A percentile compares a stretch with the other conserved stretches of the same genome.
Conservation (phyloP, 1,284 basidiomycete genomes). For the Pseudozyma sp. region DNA sequence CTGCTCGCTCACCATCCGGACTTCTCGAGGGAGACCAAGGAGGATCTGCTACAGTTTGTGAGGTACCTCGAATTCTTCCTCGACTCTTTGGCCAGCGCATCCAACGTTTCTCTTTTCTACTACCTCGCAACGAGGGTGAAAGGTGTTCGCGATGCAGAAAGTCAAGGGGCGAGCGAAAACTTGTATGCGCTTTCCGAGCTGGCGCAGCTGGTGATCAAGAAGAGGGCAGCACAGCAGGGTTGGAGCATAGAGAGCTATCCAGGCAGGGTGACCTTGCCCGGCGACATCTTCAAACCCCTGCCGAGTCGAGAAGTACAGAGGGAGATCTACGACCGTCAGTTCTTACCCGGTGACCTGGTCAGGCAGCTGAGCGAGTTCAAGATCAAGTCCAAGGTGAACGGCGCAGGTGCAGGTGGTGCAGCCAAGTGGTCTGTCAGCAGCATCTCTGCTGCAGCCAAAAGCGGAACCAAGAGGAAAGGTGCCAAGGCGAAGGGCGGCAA, state of each 20-base stretch:
- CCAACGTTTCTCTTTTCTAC: constrained; percentile 85
- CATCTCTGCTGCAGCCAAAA: background rate
- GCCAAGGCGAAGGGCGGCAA: constrained; percentile 3
- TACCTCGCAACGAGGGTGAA: constrained; percentile 86
- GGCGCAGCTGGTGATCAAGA: constrained; percentile 85
- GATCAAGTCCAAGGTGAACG: constrained; percentile 5
- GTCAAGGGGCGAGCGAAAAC: constrained; percentile 71
- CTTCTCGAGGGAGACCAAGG: constrained; percentile 79
- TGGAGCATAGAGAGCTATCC: constrained; percentile 86
- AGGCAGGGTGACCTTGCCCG: constrained; percentile 81
- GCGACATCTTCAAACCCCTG: constrained; percentile 78
- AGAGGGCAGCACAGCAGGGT: constrained; percentile 75
- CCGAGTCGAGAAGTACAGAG: constrained; percentile 53
- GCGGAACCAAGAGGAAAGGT: background rate
- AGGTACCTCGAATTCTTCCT: constrained; percentile 88
- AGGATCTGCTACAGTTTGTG: constrained; percentile 73
- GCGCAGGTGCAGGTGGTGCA: background rate
- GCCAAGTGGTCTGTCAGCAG: constrained; percentile 17
- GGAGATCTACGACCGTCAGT: constrained; percentile 43
- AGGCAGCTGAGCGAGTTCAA: constrained; percentile 26
- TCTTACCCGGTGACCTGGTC: constrained; percentile 32
- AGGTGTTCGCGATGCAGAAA: constrained; percentile 79
- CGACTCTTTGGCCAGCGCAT: constrained; percentile 77
- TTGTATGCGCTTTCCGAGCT: constrained; percentile 90
- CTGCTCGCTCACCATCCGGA: constrained; percentile 94